Conservation (phyloP, 2,329 filamentous ascomycete species). For the Samsoniella hepiali region DNA sequence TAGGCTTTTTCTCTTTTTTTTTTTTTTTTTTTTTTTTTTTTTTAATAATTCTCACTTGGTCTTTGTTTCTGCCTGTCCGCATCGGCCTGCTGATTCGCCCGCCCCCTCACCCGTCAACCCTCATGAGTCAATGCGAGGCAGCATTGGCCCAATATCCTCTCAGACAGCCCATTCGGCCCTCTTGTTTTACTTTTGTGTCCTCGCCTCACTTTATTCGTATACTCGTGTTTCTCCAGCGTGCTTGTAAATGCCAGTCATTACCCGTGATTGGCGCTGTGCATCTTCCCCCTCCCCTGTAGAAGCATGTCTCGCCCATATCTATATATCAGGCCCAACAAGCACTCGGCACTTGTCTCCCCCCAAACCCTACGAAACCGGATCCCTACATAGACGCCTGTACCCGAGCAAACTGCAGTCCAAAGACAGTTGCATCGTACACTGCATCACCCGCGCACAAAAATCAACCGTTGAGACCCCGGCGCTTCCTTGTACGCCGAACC, state of each 20-base stretch:
- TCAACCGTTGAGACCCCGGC: background rate
- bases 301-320: background rate
- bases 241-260: background rate
- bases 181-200: background rate
- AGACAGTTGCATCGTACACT: conserved; percentile 6
- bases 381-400: conserved; percentile 3
- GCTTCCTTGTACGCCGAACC: background rate
- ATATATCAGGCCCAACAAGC: background rate
- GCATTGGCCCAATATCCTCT: conserved; percentile 5
- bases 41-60: background rate
- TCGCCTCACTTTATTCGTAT: background rate
- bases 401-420: background rate
- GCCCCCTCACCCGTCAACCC: background rate
- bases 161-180: conserved; percentile 4
- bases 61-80: background rate
- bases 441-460: background rate
- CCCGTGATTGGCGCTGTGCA: background rate
- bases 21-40: background rate
- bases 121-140: background rate
- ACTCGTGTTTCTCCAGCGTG: background rate
- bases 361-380: background rate
- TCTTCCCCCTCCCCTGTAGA: background rate
- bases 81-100: background rate
- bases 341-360: background rate
- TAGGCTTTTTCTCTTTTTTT: background rate